A percentile compares a stretch with the other conserved stretches of the same genome.
These are phyloP conservation scores for Umbelopsis sp. DNA, from an alignment of 192 early-diverging fungal genomes.

Conservation along the genomic window DNA sequence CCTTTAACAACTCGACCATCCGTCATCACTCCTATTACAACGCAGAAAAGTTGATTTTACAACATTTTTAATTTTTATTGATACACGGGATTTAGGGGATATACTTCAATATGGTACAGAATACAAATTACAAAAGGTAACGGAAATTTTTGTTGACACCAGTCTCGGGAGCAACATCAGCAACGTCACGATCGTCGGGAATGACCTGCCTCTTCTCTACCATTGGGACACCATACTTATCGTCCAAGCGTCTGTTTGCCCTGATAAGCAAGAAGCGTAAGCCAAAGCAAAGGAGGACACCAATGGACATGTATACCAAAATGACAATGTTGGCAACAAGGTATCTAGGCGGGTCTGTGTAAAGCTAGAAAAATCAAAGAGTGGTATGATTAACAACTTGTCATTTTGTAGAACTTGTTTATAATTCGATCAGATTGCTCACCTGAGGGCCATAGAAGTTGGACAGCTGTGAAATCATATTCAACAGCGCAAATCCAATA, in stretches of 20 bases:
- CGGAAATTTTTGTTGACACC: slow-evolving; percentile 27
- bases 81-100: background rate
- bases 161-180: slow-evolving; percentile 25
- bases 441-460: slow-evolving; percentile 30
- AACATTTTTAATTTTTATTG: background rate
- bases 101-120: slow-evolving; percentile 1
- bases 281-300: slow-evolving; percentile 24
- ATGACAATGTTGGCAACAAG: slow-evolving; percentile 29
- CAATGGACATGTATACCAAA: slow-evolving; percentile 22
- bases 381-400: too few relatives aligned
- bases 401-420: too few relatives aligned
- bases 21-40: too few relatives aligned
- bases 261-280: slow-evolving; percentile 13
- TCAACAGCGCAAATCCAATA: slow-evolving; percentile 22
- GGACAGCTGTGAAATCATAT: slow-evolving; percentile 27
- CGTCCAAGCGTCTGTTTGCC: slow-evolving; percentile 16
- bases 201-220: slow-evolving; percentile 19
- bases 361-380: background rate
- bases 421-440: too few relatives aligned
- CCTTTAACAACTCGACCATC: too few relatives aligned
- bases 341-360: slow-evolving; percentile 22
- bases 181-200: slow-evolving; percentile 16
- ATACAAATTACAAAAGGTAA: slow-evolving; percentile 19
- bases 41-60: too few relatives aligned
- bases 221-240: slow-evolving; percentile 20